A percentile compares a stretch with the other conserved stretches of the same genome.
phyloP scores from a whole-genome alignment of 2,329 filamentous ascomycete genomes.

The Ceratocystis albifundus region DNA sequence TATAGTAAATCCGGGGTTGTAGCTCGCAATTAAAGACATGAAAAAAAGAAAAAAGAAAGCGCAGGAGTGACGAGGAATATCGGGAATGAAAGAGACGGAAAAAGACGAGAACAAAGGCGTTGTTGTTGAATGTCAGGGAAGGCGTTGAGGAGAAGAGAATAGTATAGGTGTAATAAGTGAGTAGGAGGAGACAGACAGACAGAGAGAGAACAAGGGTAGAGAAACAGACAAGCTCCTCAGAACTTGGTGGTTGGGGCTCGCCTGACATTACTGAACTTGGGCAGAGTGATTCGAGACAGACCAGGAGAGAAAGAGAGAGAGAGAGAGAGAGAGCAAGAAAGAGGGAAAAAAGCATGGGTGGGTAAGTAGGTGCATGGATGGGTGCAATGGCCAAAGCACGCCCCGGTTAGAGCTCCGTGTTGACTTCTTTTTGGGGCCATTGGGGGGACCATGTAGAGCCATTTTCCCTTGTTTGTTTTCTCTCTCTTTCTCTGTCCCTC shows the following conservation, averaged over 20 bases:
- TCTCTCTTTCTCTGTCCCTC: neutral
- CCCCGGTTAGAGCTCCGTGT: constrained; percentile 7
- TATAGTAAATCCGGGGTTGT: neutral
- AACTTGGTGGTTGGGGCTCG: neutral
- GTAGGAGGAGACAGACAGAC: neutral
- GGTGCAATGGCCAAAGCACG: constrained; percentile 5
- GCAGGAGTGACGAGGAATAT: neutral
- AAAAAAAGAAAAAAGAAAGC: constrained; percentile 2
- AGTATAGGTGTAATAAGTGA: neutral
- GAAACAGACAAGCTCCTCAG: neutral
- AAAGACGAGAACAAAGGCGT: neutral
- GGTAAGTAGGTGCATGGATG: neutral
- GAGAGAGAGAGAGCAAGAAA: neutral
- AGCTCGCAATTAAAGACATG: constrained; percentile 6
- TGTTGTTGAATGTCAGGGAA: neutral
- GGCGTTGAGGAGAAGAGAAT: neutral
- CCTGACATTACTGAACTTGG: neutral
- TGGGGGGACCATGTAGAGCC: neutral
- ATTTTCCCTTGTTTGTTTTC: neutral
- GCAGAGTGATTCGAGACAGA: neutral
- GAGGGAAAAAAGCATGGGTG: neutral
- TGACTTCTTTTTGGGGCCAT: neutral
- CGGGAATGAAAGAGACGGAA: neutral
- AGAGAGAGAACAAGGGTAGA: neutral
- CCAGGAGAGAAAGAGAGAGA: neutral